Base-by-base conservation (phyloP, 176 grass and related monocot species). In the Dactylis glomerata region DNA sequence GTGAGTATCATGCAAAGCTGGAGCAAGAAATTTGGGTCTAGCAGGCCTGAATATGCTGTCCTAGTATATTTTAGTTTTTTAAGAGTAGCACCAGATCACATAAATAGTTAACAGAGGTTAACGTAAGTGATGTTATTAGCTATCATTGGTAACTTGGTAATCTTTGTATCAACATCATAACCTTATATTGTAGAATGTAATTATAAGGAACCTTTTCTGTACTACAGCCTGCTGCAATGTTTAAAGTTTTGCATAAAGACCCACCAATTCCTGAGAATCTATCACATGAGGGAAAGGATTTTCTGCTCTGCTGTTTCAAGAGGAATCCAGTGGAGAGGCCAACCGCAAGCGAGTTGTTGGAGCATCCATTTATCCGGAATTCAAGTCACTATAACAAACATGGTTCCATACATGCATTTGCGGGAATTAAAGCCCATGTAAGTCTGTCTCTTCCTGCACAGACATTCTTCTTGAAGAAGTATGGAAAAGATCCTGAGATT, bases 321-420 rank as follows among this genome's bases (percentile, higher is more conserved):
- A 98, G 96, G 87, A 98, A 90, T 75, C 91, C 96, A 47, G 83
- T 78, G 17, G 89, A 95, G 84, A 90, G 96, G 54, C 89, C 96
- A 46, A 89, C 85, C 4, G 93, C 96, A 78, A 88, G 19, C 14
- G 86, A 81, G 87, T 79, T 98, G 81, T 81, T 95, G 44, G 91
- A 92, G 8, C 96, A 96, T 86, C 81, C 96, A 28, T 98, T 98
- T 85, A 87, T 98, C 58, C 82, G 81, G 41, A 95, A 95, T 89
- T 88, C 87, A 64, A 80, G 68, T 84, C 87, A 91, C 38, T 86
- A 92, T 56, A 92, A 79, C 54, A 78, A 87, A 68, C 90, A 97
- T 80, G 92, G 95, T 46, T 90, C 88, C 15, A 82, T 94, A 80
- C 87, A 90, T 38, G 81, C 84, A 19, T 92, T 88, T 81, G 79